These are phyloP conservation scores for Peronospora destructor DNA, from an alignment of 352 stramenopile species.

Conservation along the genomic window DNA sequence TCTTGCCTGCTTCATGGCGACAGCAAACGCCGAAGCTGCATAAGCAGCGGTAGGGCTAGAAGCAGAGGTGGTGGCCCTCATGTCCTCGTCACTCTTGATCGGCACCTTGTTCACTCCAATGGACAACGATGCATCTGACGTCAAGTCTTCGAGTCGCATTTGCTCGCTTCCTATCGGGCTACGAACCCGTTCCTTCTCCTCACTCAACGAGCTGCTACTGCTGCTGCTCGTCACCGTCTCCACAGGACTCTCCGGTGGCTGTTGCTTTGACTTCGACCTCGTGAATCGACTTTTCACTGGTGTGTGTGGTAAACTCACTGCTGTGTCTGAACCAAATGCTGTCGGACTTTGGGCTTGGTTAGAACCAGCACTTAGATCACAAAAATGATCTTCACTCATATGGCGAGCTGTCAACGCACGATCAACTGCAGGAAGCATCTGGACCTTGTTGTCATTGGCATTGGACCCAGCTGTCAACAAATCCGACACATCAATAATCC, in stretches of 20 bases:
- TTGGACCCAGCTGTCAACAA: constrained; percentile 20
- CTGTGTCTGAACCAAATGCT: constrained; percentile 13
- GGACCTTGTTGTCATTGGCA: constrained; percentile 17
- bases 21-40: constrained; percentile 58
- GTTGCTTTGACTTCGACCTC: constrained; percentile 11
- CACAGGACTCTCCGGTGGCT: constrained; percentile 24
- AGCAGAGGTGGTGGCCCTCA: constrained; percentile 16
- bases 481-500: constrained; percentile 39
- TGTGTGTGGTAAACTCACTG: constrained; percentile 11
- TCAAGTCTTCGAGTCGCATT: constrained; percentile 31
- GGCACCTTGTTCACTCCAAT: constrained; percentile 14
- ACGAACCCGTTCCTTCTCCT: constrained; percentile 25
- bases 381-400: constrained; percentile 21
- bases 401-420: constrained; percentile 47
- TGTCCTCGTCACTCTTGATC: constrained; percentile 20
- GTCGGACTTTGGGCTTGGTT: constrained; percentile 20
- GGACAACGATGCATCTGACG: constrained; percentile 20
- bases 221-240: constrained; percentile 33
- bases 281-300: constrained; percentile 14
- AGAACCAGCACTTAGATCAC: constrained; percentile 2
- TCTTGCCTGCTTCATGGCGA: constrained; percentile 73
- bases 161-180: constrained; percentile 17
- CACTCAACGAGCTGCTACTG: constrained; percentile 26
- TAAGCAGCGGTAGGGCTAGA: constrained; percentile 38
- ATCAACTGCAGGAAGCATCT: constrained; percentile 29